Evolutionary conservation across 345 rosid genomes (phyloP).

Genomic region (Acer negundo): DNA sequence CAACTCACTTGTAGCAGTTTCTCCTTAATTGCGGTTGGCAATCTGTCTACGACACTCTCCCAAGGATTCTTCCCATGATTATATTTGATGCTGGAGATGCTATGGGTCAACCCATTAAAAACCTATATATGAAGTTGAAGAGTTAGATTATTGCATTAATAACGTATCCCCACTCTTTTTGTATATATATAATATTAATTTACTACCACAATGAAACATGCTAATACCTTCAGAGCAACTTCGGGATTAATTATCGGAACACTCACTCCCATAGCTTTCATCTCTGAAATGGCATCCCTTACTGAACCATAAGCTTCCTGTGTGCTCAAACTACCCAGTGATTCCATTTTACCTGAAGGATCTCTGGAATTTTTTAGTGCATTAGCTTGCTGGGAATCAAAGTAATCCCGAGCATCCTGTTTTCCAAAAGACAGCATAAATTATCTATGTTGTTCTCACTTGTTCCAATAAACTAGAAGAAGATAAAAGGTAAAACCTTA

Average conservation of each 20-base stretch:
- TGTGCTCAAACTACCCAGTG: constrained; percentile 43
- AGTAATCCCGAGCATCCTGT: constrained; percentile 96
- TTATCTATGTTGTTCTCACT: not conserved
- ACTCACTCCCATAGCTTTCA: constrained; percentile 54
- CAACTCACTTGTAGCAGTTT: constrained; percentile 72
- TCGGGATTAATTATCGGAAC: constrained; percentile 70
- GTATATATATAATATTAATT: not conserved
- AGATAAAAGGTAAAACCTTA: constrained; percentile 48
- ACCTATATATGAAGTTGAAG: constrained; percentile 52
- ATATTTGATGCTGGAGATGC: constrained; percentile 78
- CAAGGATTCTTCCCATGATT: constrained; percentile 73
- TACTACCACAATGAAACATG: constrained; percentile 11
- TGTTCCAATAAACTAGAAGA: constrained; percentile 20
- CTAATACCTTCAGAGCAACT: constrained; percentile 68
- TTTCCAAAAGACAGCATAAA: constrained; percentile 20
- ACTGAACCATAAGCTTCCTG: constrained; percentile 67
- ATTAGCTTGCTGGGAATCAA: constrained; percentile 90
- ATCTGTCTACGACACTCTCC: constrained; percentile 75
- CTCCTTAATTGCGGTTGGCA: constrained; percentile 70
- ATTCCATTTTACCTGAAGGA: constrained; percentile 35
- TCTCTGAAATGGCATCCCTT: constrained; percentile 60
- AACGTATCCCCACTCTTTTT: constrained; percentile 16
- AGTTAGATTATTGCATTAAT: constrained; percentile 12
- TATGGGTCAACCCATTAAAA: constrained; percentile 69
- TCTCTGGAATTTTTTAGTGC: constrained; percentile 56